phyloP scores from a whole-genome alignment of 352 stramenopile genomes.

The Globisporangium alternatum region DNA sequence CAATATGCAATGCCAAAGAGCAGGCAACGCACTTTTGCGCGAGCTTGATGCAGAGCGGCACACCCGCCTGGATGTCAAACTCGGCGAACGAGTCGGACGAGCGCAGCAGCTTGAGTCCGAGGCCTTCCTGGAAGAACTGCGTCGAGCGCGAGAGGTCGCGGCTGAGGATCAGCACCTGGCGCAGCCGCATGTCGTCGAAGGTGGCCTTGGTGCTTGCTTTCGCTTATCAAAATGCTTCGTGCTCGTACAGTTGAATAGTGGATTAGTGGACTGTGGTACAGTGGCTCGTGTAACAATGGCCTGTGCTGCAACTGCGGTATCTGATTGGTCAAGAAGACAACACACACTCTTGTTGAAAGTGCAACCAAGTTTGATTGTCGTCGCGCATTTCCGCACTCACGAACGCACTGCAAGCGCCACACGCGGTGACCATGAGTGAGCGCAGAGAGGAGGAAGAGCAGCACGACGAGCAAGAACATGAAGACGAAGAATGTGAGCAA shows the following conservation, averaged over 20 bases:
- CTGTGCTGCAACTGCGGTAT: too few species aligned
- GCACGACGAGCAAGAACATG: too few species aligned
- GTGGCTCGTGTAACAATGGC: too few species aligned
- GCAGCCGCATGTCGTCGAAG: slow-evolving; percentile 41
- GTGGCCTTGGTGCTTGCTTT: neutral
- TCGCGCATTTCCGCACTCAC: too few species aligned
- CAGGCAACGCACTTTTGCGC: slow-evolving; percentile 53
- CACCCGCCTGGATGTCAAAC: slow-evolving; percentile 61
- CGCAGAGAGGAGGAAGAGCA: too few species aligned
- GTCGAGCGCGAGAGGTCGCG: slow-evolving; percentile 75
- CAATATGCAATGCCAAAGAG: neutral
- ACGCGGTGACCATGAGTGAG: too few species aligned
- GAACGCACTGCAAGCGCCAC: too few species aligned
- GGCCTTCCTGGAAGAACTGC: slow-evolving; percentile 83
- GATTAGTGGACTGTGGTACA: too few species aligned
- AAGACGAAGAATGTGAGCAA: too few species aligned
- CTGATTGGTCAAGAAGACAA: too few species aligned
- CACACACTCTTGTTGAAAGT: too few species aligned
- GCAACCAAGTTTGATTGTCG: too few species aligned
- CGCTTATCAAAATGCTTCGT: neutral
- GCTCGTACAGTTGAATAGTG: neutral
- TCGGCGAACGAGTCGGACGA: slow-evolving; percentile 82
- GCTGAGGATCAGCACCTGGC: slow-evolving; percentile 83
- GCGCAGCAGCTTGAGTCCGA: slow-evolving; percentile 70
- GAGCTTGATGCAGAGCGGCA: slow-evolving; percentile 79